phyloP scores from a whole-genome alignment of 164 flowering plant genomes.

The Kingdonia uniflora region DNA sequence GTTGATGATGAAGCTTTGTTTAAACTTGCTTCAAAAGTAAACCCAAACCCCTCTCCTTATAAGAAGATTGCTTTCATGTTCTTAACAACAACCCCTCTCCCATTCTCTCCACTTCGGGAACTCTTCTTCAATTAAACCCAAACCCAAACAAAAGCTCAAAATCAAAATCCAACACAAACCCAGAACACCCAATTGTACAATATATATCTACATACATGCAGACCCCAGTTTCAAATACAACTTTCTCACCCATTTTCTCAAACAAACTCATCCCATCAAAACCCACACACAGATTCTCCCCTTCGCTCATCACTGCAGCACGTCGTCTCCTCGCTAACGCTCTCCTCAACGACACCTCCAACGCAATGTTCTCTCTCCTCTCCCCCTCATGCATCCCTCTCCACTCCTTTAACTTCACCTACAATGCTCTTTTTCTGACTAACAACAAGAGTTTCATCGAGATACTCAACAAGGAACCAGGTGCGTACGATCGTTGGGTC shows the following conservation, averaged over 20 bases:
- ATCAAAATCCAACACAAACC: too few relatives aligned
- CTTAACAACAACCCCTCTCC: constrained; percentile 53
- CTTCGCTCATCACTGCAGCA: constrained; percentile 60
- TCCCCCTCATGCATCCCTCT: constrained; percentile 77
- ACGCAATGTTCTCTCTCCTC: constrained; percentile 56
- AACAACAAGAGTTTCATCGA: constrained; percentile 65
- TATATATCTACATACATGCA: constrained; percentile 54
- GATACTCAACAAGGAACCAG: constrained; percentile 42
- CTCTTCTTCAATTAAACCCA: constrained; percentile 31
- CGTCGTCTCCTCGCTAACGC: constrained; percentile 72
- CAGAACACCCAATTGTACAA: constrained; percentile 31
- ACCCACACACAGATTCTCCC: constrained; percentile 52
- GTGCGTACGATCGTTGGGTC: constrained; percentile 39
- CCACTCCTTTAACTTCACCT: constrained; percentile 58
- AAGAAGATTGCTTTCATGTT: constrained; percentile 65
- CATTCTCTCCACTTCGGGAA: constrained; percentile 71
- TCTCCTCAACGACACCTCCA: constrained; percentile 54
- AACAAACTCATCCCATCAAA: constrained; percentile 44
- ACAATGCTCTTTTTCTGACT: constrained; percentile 31
- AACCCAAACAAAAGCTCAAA: too few relatives aligned
- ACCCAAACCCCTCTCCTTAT: constrained; percentile 18
- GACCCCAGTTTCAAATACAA: constrained; percentile 30
- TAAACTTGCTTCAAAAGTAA: constrained; percentile 29
- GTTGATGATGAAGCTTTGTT: constrained; percentile 33
- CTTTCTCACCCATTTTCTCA: constrained; percentile 52